Percentiles rank a stretch among this genome's conserved stretches.
These are phyloP conservation scores for Heritiera fomes DNA, from an alignment of 345 rosid genomes.

Conservation along the genomic window DNA sequence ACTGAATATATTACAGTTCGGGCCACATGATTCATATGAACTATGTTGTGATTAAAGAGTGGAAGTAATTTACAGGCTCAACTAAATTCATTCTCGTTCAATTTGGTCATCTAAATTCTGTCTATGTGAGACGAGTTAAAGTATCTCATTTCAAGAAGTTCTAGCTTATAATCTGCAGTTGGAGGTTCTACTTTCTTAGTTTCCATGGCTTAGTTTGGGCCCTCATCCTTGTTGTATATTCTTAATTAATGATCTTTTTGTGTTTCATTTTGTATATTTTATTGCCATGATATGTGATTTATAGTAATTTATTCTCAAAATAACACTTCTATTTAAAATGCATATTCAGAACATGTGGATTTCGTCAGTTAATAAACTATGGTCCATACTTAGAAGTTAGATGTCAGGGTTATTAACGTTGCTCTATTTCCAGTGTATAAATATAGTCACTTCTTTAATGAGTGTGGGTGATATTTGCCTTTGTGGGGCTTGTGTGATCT, in stretches of 20 bases:
- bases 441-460: neutral
- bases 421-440: neutral
- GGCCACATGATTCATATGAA: neutral
- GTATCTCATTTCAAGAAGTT: constrained; percentile 9
- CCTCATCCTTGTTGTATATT: neutral
- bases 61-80: neutral
- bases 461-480: neutral
- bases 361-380: neutral
- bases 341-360: neutral
- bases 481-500: neutral
- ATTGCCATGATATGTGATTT: neutral
- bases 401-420: neutral
- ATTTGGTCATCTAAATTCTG: neutral
- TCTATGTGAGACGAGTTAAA: neutral
- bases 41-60: constrained; percentile 4
- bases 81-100: constrained; percentile 1
- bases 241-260: constrained; percentile 8
- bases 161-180: neutral
- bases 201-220: neutral
- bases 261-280: neutral
- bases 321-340: neutral
- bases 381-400: neutral
- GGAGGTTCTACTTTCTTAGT: neutral
- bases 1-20: neutral
- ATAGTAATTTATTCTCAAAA: neutral